Percentiles rank a stretch among this genome's conserved stretches.
These are phyloP conservation scores for Trichophyton equinum DNA, from an alignment of 2,329 filamentous ascomycete genomes.

Conservation along the genomic window DNA sequence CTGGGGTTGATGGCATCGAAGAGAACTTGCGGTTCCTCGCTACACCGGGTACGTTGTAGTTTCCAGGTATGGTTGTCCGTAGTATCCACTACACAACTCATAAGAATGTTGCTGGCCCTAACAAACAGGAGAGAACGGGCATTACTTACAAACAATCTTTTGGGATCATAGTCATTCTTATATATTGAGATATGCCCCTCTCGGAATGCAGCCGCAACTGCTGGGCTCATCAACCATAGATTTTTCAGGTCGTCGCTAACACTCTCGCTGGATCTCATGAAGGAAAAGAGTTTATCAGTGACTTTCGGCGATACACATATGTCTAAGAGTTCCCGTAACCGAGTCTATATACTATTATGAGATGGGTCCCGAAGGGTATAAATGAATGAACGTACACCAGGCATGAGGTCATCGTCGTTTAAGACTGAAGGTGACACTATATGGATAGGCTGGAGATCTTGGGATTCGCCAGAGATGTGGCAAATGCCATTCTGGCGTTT, in stretches of 20 bases:
- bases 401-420: constrained; percentile 4
- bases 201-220: background rate
- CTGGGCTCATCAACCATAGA: constrained; percentile 8
- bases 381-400: constrained; percentile 3
- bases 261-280: constrained; percentile 1
- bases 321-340: constrained; percentile 7
- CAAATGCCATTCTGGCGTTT: constrained; percentile 5
- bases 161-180: background rate
- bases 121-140: background rate
- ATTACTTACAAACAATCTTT: background rate
- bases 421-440: constrained; percentile 9
- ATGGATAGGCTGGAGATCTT: constrained; percentile 2
- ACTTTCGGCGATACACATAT: constrained; percentile 4
- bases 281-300: constrained; percentile 2
- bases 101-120: background rate
- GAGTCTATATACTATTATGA: background rate
- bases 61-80: background rate
- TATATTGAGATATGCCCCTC: background rate
- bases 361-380: background rate
- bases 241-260: constrained; percentile 7
- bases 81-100: background rate
- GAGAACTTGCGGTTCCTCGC: constrained; percentile 4
- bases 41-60: background rate
- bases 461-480: constrained; percentile 6
- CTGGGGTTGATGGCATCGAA: constrained; percentile 7